phyloP scores from a whole-genome alignment of 2,329 filamentous ascomycete genomes.

The Talaromyces islandicus region DNA sequence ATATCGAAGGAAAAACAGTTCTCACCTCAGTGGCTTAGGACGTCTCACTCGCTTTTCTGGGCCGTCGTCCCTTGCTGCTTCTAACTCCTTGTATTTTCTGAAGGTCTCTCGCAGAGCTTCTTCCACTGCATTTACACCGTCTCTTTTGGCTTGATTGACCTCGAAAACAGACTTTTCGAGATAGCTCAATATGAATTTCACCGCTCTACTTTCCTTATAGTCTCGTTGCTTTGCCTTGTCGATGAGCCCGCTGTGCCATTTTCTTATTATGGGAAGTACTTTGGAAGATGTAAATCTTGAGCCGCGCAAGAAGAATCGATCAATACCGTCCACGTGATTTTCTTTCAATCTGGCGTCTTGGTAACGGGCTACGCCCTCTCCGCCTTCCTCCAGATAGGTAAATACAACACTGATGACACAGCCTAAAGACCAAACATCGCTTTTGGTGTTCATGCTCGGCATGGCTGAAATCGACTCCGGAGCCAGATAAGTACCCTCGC shows the following conservation, averaged over 20 bases:
- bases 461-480: conserved; percentile 24
- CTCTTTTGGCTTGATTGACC: conserved; percentile 16
- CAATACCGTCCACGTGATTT: conserved; percentile 15
- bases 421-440: conserved; percentile 39
- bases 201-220: conserved; percentile 16
- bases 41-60: background rate
- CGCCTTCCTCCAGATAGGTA: conserved; percentile 30
- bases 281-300: background rate
- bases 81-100: background rate
- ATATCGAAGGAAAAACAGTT: background rate
- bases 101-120: conserved; percentile 13
- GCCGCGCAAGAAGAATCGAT: conserved; percentile 9
- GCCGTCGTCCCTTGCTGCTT: background rate
- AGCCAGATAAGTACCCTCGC: conserved; percentile 33
- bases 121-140: conserved; percentile 16
- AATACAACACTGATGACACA: conserved; percentile 37
- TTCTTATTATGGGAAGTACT: conserved; percentile 6
- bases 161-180: conserved; percentile 21
- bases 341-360: conserved; percentile 16
- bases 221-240: conserved; percentile 11
- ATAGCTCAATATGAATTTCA: conserved; percentile 20
- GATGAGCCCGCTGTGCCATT: conserved; percentile 3
- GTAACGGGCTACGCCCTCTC: conserved; percentile 18
- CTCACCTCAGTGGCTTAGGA: background rate
- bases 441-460: conserved; percentile 27